Evolutionary conservation across 768 basidiomycete species (phyloP).

Genomic region (Sistotremastrum suecicum): DNA sequence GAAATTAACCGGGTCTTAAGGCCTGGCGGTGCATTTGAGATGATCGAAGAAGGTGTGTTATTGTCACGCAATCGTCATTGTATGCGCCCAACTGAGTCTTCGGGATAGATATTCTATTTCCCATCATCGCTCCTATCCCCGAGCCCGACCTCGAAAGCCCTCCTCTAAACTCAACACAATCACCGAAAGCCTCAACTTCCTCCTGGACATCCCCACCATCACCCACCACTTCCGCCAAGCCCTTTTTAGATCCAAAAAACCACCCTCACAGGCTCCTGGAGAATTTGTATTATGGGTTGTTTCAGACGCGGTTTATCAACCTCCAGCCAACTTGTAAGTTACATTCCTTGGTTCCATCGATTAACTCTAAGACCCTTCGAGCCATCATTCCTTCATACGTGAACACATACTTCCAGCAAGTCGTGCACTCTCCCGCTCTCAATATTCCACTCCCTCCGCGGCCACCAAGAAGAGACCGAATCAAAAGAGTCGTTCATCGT

Average conservation of each 20-base stretch:
- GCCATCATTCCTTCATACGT: slow-evolving; percentile 58
- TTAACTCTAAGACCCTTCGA: slow-evolving; percentile 12
- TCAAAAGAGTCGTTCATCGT: slow-evolving; percentile 17
- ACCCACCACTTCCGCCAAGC: slow-evolving; percentile 10
- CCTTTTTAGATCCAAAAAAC: slow-evolving; percentile 9
- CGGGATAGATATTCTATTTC: slow-evolving; percentile 54
- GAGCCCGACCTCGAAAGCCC: slow-evolving; percentile 32
- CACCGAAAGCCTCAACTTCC: slow-evolving; percentile 32
- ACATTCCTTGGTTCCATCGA: neutral
- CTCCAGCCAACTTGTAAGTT: slow-evolving; percentile 48
- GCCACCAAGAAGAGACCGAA: slow-evolving; percentile 22
- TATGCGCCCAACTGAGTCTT: neutral
- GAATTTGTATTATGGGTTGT: slow-evolving; percentile 50
- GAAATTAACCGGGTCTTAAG: slow-evolving; percentile 59
- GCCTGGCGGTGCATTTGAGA: slow-evolving; percentile 57
- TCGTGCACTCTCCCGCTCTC: slow-evolving; percentile 43
- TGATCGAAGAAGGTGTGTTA: slow-evolving; percentile 54
- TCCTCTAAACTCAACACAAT: slow-evolving; percentile 28
- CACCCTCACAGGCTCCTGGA: slow-evolving; percentile 45
- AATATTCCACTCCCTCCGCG: slow-evolving; percentile 59
- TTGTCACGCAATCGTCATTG: neutral
- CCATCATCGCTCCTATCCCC: slow-evolving; percentile 53
- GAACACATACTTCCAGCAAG: slow-evolving; percentile 56
- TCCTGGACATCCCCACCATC: slow-evolving; percentile 21
- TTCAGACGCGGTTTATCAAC: slow-evolving; percentile 60